These are phyloP conservation scores for Collybia sp. DNA, from an alignment of 768 basidiomycete species.

Conservation along the genomic window DNA sequence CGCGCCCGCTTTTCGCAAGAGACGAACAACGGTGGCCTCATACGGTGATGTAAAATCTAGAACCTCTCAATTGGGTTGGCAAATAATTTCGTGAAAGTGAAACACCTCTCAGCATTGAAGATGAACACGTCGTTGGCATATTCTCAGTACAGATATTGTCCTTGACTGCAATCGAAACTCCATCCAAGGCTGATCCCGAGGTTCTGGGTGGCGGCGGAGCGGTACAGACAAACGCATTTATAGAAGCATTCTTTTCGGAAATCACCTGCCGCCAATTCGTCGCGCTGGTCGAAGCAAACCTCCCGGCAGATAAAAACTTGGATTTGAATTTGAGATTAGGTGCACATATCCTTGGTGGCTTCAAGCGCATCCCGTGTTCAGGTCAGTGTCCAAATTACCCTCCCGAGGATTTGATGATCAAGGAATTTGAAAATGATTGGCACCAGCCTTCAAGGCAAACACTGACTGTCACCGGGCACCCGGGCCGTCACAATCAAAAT, in stretches of 20 bases:
- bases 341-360: too few species aligned
- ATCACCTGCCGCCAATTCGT: conserved; percentile 25
- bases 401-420: too few species aligned
- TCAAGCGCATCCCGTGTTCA: too few species aligned
- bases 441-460: too few species aligned
- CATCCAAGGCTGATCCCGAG: conserved; percentile 22
- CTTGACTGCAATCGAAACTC: conserved; percentile 68
- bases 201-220: conserved; percentile 8
- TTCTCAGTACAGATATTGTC: conserved; percentile 77
- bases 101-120: conserved; percentile 63
- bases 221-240: conserved; percentile 55
- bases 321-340: too few species aligned
- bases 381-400: too few species aligned
- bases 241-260: conserved; percentile 27
- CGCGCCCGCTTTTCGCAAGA: conserved; percentile 60
- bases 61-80: not conserved
- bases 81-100: not conserved
- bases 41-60: conserved; percentile 76
- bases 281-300: conserved; percentile 1
- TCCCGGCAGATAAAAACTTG: not conserved
- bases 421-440: too few species aligned
- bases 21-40: conserved; percentile 78
- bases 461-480: too few species aligned
- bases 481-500: too few species aligned
- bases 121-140: conserved; percentile 73